These are phyloP conservation scores for Herpotrichia juniperi DNA, from an alignment of 2,329 filamentous ascomycete genomes.

Conservation along the genomic window DNA sequence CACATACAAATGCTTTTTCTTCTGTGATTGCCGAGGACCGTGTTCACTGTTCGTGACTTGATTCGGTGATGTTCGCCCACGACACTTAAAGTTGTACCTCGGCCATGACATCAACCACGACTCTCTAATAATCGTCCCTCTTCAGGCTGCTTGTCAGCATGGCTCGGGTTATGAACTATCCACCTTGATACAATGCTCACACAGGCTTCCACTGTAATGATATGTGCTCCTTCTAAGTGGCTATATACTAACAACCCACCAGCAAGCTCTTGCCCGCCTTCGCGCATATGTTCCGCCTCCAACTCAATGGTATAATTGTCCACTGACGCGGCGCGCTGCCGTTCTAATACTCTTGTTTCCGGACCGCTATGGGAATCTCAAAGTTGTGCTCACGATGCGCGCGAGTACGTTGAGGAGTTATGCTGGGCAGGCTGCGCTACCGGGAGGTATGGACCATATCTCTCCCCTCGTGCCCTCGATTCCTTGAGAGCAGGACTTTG, in stretches of 20 bases:
- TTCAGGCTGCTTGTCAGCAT: constrained; percentile 24
- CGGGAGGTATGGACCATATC: constrained; percentile 67
- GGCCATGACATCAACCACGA: constrained; percentile 11
- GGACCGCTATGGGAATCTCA: constrained; percentile 78
- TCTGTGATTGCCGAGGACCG: neutral
- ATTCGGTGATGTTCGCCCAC: neutral
- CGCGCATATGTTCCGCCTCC: constrained; percentile 62
- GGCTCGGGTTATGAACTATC: constrained; percentile 35
- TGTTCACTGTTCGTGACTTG: neutral
- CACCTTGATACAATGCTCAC: constrained; percentile 35
- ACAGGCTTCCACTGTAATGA: constrained; percentile 11
- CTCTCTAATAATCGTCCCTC: constrained; percentile 1
- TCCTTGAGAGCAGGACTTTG: neutral
- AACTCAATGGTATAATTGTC: constrained; percentile 62
- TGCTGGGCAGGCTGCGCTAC: constrained; percentile 81
- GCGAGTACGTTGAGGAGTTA: constrained; percentile 65
- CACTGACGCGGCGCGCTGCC: constrained; percentile 74
- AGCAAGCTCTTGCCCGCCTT: constrained; percentile 61
- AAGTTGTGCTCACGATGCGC: constrained; percentile 68
- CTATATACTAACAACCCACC: constrained; percentile 14
- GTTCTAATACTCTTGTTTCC: constrained; percentile 89
- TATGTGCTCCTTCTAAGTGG: neutral
- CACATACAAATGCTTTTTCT: neutral
- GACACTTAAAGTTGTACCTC: neutral
- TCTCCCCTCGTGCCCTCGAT: neutral